These are phyloP conservation scores for Aspergillus arachidicola DNA, from an alignment of 2,329 filamentous ascomycete species.

Conservation along the genomic window DNA sequence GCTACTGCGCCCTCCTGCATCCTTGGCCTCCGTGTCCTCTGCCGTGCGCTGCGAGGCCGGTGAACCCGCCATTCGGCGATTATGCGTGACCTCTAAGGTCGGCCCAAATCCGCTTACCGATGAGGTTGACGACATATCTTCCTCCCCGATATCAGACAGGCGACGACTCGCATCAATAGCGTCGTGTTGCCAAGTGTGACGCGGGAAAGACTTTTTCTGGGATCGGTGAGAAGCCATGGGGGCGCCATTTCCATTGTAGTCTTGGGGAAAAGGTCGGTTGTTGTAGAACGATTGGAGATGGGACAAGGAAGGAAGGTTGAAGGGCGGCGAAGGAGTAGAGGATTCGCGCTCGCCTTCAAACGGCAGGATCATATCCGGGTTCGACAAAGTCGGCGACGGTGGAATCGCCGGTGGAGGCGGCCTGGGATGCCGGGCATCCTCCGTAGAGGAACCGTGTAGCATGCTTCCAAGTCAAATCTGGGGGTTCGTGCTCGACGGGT, in stretches of 20 bases:
- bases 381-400: constrained; percentile 83
- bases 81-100: constrained; percentile 12
- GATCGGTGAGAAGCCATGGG: constrained; percentile 10
- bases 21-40: constrained; percentile 56
- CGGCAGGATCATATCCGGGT: constrained; percentile 92
- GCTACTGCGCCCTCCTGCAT: constrained; percentile 33
- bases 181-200: constrained; percentile 38
- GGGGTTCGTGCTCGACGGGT: neutral
- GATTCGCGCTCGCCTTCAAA: constrained; percentile 57
- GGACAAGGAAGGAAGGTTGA: constrained; percentile 50
- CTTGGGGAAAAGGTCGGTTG: constrained; percentile 18
- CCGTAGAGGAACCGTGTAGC: constrained; percentile 15
- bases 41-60: constrained; percentile 46
- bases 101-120: constrained; percentile 22
- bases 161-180: constrained; percentile 43
- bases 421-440: constrained; percentile 18
- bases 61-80: constrained; percentile 19
- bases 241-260: constrained; percentile 9
- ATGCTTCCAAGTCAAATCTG: neutral
- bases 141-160: constrained; percentile 50
- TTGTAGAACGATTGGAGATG: constrained; percentile 42
- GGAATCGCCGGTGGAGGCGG: constrained; percentile 42
- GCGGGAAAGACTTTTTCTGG: constrained; percentile 36
- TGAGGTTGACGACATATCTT: constrained; percentile 36
- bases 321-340: constrained; percentile 57